phyloP scores from a whole-genome alignment of 164 flowering plant genomes.

The Stephania cephalantha region DNA sequence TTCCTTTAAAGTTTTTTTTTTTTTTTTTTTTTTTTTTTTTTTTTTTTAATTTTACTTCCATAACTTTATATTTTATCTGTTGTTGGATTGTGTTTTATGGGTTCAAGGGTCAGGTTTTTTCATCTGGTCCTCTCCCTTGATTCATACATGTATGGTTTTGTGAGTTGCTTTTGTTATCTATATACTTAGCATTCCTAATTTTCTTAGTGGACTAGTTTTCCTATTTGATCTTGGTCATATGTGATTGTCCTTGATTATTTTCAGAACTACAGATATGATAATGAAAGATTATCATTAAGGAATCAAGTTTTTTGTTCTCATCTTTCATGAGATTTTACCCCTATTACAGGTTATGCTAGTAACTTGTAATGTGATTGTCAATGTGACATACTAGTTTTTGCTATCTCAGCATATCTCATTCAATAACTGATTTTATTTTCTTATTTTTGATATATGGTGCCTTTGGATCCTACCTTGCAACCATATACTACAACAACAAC shows the following conservation, averaged over 20 bases:
- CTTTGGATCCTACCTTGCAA: no score
- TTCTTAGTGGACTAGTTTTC: background rate
- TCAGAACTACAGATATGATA: background rate
- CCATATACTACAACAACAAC: no score
- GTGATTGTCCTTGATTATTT: background rate
- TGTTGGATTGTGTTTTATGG: background rate
- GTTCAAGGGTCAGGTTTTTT: constrained; percentile 8
- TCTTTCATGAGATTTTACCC: no score
- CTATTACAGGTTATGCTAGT: no score
- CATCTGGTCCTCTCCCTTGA: constrained; percentile 5
- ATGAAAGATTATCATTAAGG: no score
- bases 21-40: background rate
- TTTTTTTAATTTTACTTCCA: background rate
- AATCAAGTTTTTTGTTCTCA: no score
- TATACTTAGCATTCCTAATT: background rate
- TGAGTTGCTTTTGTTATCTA: background rate
- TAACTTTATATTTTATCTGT: background rate
- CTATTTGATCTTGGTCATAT: background rate
- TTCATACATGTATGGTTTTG: background rate
- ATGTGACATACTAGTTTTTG: no score
- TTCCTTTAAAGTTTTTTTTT: no score
- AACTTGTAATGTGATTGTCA: no score
- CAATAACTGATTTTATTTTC: no score
- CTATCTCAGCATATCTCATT: no score
- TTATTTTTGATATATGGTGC: no score